Evolutionary conservation across 805 yeast species (phyloP).

Genomic region (Candida boleticola): DNA sequence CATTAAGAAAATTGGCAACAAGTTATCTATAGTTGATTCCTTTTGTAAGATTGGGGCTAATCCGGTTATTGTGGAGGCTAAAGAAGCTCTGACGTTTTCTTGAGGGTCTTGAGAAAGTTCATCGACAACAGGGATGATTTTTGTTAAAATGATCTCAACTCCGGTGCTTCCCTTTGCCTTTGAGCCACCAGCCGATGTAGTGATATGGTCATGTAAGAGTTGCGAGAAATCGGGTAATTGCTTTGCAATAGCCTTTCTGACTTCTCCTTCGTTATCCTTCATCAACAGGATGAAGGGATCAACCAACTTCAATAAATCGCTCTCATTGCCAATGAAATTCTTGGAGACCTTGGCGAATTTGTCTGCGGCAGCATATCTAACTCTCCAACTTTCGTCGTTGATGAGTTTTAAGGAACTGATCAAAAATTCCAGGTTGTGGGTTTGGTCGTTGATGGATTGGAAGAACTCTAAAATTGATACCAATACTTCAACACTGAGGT

Average conservation of each 20-base stretch:
- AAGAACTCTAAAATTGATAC: conserved; percentile 75
- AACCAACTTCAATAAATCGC: conserved; percentile 57
- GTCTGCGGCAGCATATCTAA: conserved; percentile 97
- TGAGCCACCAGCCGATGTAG: conserved; percentile 25
- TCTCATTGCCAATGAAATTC: conserved; percentile 56
- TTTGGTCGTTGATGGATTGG: conserved; percentile 52
- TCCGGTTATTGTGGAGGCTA: conserved; percentile 85
- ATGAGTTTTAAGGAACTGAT: conserved; percentile 68
- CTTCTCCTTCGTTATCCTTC: conserved; percentile 95
- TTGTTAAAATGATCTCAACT: conserved; percentile 45
- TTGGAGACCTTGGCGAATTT: conserved; percentile 72
- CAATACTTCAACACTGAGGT: conserved; percentile 82
- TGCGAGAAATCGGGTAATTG: conserved; percentile 78
- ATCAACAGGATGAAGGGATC: conserved; percentile 74
- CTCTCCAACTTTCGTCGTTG: conserved; percentile 95
- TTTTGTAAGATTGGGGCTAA: conserved; percentile 83
- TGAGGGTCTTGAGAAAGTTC: conserved; percentile 86
- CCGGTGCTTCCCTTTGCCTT: conserved; percentile 15
- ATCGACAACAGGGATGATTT: conserved; percentile 80
- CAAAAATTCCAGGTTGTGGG: conserved; percentile 63
- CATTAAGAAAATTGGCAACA: conserved; percentile 83
- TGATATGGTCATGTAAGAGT: conserved; percentile 39
- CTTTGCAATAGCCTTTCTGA: conserved; percentile 89
- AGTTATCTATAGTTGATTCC: conserved; percentile 74
- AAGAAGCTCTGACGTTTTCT: conserved; percentile 89